These are phyloP conservation scores for Naematelia encephala DNA, from an alignment of 768 basidiomycete genomes.

Conservation along the genomic window DNA sequence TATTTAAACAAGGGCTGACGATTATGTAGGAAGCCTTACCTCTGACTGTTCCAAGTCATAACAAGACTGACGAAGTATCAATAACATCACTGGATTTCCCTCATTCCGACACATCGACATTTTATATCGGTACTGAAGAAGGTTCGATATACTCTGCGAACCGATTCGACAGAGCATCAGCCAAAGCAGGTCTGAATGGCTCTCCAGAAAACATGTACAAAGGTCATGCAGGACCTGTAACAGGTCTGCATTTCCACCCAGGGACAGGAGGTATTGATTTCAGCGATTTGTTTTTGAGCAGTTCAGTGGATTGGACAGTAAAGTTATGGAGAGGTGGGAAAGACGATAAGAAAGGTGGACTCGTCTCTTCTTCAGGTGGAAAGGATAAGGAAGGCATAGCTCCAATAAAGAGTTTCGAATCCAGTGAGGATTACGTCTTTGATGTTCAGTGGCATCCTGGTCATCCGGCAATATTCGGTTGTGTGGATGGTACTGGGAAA, in stretches of 20 bases:
- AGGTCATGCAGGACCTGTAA: slow-evolving; percentile 88
- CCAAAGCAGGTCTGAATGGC: slow-evolving; percentile 92
- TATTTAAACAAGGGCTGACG: slow-evolving; percentile 4
- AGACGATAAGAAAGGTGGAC: slow-evolving; percentile 51
- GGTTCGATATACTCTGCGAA: slow-evolving; percentile 96
- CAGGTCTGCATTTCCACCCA: slow-evolving; percentile 93
- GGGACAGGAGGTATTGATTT: slow-evolving; percentile 87
- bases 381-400: slow-evolving; percentile 26
- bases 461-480: slow-evolving; percentile 90
- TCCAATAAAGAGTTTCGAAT: slow-evolving; percentile 90
- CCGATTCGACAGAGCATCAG: slow-evolving; percentile 91
- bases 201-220: slow-evolving; percentile 74
- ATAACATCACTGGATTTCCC: slow-evolving; percentile 93
- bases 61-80: slow-evolving; percentile 94
- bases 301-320: slow-evolving; percentile 96
- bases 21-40: slow-evolving; percentile 80
- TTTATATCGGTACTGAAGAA: slow-evolving; percentile 98
- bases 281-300: slow-evolving; percentile 87
- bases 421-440: slow-evolving; percentile 97
- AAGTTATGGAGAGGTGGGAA: slow-evolving; percentile 73
- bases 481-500: slow-evolving; percentile 88
- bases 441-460: slow-evolving; percentile 97
- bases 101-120: slow-evolving; percentile 91
- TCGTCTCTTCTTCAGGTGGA: background rate
- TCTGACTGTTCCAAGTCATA: slow-evolving; percentile 80